These are phyloP conservation scores for Penicillium bovifimosum DNA, from an alignment of 495 filamentous ascomycete genomes.

Conservation along the genomic window DNA sequence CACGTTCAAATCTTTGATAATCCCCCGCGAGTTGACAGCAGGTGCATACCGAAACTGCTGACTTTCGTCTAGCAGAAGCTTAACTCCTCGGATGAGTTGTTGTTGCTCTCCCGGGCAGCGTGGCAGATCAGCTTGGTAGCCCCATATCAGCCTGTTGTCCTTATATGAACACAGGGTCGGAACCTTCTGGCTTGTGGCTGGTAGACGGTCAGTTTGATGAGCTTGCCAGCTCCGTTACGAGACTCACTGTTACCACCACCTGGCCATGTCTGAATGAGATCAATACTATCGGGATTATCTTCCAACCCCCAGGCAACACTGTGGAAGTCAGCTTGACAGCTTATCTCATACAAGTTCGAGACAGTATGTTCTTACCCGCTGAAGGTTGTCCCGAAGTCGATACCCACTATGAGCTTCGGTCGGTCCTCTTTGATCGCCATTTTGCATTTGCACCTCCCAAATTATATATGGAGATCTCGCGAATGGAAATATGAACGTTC, in stretches of 20 bases:
- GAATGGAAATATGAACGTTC: not conserved
- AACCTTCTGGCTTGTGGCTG: slow-evolving; percentile 41
- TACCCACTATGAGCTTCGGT: slow-evolving; percentile 28
- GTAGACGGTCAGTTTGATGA: not conserved
- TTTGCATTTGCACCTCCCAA: not conserved
- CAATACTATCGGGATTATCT: slow-evolving; percentile 18
- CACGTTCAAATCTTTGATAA: slow-evolving; percentile 20
- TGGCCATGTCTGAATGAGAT: slow-evolving; percentile 37
- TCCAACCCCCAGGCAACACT: slow-evolving; percentile 22
- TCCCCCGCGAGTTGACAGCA: slow-evolving; percentile 9
- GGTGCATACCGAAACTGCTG: slow-evolving; percentile 16
- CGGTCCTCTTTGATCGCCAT: not conserved
- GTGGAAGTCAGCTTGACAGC: slow-evolving; percentile 18
- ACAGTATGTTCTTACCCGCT: slow-evolving; percentile 20
- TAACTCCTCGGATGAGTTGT: slow-evolving; percentile 29
- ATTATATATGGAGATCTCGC: not conserved
- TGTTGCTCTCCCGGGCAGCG: slow-evolving; percentile 1
- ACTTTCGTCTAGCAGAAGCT: slow-evolving; percentile 32
- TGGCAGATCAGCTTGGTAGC: slow-evolving; percentile 31
- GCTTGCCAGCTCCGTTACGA: not conserved
- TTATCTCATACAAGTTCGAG: slow-evolving; percentile 9
- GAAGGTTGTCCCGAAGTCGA: slow-evolving; percentile 48
- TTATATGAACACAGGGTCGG: slow-evolving; percentile 43
- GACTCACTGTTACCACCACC: slow-evolving; percentile 21
- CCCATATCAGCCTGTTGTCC: slow-evolving; percentile 32